Conservation (phyloP, 2,329 filamentous ascomycete species). For the Neopestalotiopsis rosae region DNA sequence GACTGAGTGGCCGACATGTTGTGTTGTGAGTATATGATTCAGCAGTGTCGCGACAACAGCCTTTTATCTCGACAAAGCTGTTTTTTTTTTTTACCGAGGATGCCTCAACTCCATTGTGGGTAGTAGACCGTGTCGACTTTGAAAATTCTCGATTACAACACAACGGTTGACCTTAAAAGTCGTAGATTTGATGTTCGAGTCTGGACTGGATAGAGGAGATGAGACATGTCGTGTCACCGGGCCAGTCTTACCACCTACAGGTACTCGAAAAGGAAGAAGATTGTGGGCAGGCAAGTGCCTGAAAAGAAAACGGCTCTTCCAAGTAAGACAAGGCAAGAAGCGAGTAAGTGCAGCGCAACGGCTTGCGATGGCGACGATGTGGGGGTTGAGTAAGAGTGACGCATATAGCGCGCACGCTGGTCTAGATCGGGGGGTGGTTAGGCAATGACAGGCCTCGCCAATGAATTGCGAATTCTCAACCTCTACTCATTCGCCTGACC, state of each 20-base stretch:
- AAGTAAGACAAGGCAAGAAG: background rate
- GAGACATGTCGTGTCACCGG: constrained; percentile 10
- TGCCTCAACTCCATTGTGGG: constrained; percentile 13
- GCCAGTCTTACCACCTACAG: background rate
- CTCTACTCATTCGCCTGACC: background rate
- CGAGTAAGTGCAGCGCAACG: background rate
- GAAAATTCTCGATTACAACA: background rate
- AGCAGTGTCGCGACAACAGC: constrained; percentile 8
- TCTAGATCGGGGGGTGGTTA: background rate
- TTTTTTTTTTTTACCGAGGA: background rate
- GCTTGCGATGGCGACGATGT: constrained; percentile 9
- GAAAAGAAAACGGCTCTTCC: background rate
- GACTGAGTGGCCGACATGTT: constrained; percentile 10
- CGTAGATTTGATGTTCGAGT: background rate
- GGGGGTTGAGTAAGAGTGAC: constrained; percentile 9
- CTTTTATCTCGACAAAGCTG: background rate
- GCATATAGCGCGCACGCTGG: background rate
- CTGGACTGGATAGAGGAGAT: background rate
- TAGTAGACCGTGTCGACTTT: background rate
- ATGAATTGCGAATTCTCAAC: background rate
- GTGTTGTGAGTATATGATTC: background rate
- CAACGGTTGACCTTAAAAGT: background rate
- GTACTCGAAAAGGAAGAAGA: too few relatives aligned
- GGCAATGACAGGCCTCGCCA: background rate
- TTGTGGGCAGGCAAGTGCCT: background rate